Base-by-base conservation (phyloP, 2,329 filamentous ascomycete genomes). In the Biscogniauxia mediterranea region DNA sequence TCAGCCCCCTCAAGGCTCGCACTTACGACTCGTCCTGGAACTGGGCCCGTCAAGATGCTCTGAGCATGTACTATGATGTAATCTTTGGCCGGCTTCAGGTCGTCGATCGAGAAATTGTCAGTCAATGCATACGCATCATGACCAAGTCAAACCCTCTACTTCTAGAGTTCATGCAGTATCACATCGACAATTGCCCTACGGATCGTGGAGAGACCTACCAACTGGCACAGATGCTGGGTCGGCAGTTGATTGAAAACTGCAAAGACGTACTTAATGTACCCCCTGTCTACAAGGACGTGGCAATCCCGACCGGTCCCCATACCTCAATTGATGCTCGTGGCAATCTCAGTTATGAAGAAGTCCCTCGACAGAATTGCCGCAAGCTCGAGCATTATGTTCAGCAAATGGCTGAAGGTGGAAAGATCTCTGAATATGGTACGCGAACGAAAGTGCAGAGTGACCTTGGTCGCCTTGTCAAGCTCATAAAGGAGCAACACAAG, bases 21-120 rank as follows among this genome's bases (percentile, higher is more conserved):
- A 89, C 95, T 9, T 99, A 99, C 79, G 95, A 99, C 76, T 98
- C 95, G 0, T 96, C 93, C 0, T 99, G 95, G 95, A 99, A 99
- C 77, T 99, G 95, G 95, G 95, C 93, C 64, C 90, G 95, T 57
- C 95, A 99, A 76, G 95, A 99, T 76, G 95, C 94, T 26, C 86
- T 99, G 58, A 95, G 85, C 81, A 99, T 99, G 94, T 99, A 95
- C 82, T 99, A 93, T 79, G 95, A 99, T 73, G 96, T 99, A 73
- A 97, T 99, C 73, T 99, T 99, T 71, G 95, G 95, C 61, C 88
- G 95, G 63, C 87, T 99, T 58, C 88, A 95, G 81, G 92, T 89
- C 55, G 91, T 99, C 50, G 95, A 99, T 73, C 91, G 95, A 66
- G 95, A 99, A 77, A 99, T 98, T 71, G 95, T 99, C 74, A 97